Evolutionary conservation across 495 filamentous ascomycete genomes (phyloP), one percentile per base, ranked within the genome.

Genomic region (Penicillium paradoxum): DNA sequence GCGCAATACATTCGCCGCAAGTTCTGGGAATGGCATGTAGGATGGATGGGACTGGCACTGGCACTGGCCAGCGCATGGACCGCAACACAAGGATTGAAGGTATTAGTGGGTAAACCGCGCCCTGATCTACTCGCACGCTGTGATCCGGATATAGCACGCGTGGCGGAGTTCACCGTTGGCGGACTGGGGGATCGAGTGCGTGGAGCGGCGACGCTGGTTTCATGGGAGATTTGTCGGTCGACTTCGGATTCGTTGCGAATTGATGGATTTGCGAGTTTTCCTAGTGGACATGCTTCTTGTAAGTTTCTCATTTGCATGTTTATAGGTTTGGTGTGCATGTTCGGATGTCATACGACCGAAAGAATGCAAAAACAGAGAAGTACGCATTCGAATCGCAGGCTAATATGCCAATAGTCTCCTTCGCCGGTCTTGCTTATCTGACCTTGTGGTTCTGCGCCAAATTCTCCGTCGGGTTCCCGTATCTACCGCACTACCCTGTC

Each of bases 231-330:
- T 33, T 87, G 83, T 63, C 69, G 58, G 29, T 69, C 75, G 29
- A 65, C 66, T 17, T 64, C 71, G 25, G 54, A 59, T 8, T 43
- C 53, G 15, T 58, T 79, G 34, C 62, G 77, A 2, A 57, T 74
- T 0, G 83, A 87, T 67, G 85, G 83, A 1, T 89, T 89, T 58
- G 57, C 78, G 6, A 83, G 79, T 52, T 89, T 86, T 55, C 85
- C 85, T 0, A 84, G 80, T 63, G 85, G 85, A 0, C 85, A 89
- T 69, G 67, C 83, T n/a, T 84, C 83, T 24, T 77, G 83, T 84
- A 69, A 56, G 80, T 74, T 32, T n/a, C n/a, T n/a, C n/a, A n/a
- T n/a, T n/a, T n/a, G n/a, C n/a, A n/a, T n/a, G n/a, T n/a, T n/a
- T n/a, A n/a, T n/a, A n/a, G n/a, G 7, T 45, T 45, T 27, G 13